Evolutionary conservation across 257 asterid genomes (phyloP).

Genomic region (Petunia secreta): DNA sequence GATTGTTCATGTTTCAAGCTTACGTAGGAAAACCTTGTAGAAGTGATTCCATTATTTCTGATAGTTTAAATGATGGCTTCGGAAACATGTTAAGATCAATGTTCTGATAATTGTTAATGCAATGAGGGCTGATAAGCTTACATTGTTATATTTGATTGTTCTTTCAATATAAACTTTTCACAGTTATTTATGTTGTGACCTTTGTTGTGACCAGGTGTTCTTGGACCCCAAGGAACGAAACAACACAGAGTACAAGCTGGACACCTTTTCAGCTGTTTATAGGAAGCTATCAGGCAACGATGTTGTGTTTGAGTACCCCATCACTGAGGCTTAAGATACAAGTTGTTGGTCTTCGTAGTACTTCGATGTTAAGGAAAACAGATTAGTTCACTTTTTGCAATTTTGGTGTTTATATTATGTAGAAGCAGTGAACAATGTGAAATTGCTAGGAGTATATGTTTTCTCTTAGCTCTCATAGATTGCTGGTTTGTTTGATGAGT

Average conservation of each 20-base stretch:
- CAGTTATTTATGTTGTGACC: background rate
- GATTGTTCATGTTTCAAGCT: background rate
- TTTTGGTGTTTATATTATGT: slow-evolving; percentile 5
- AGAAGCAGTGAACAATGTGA: background rate
- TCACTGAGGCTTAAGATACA: slow-evolving; percentile 25
- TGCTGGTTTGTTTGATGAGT: background rate
- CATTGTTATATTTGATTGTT: background rate
- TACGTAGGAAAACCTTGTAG: background rate
- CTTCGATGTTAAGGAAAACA: background rate
- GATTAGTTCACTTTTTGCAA: background rate
- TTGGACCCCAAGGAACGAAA: slow-evolving; percentile 18
- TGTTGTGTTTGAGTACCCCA: slow-evolving; percentile 46
- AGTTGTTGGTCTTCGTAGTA: background rate
- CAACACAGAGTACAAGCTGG: slow-evolving; percentile 35
- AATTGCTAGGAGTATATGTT: background rate
- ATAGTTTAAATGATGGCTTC: background rate
- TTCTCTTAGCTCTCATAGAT: background rate
- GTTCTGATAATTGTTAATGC: background rate
- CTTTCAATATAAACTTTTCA: background rate
- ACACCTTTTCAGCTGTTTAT: slow-evolving; percentile 47
- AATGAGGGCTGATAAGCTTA: background rate
- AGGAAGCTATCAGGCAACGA: slow-evolving; percentile 53
- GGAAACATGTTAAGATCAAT: background rate
- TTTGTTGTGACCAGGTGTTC: background rate
- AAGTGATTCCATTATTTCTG: background rate